phyloP scores from a whole-genome alignment of 495 filamentous ascomycete genomes.

The Jackrogersella minutella region DNA sequence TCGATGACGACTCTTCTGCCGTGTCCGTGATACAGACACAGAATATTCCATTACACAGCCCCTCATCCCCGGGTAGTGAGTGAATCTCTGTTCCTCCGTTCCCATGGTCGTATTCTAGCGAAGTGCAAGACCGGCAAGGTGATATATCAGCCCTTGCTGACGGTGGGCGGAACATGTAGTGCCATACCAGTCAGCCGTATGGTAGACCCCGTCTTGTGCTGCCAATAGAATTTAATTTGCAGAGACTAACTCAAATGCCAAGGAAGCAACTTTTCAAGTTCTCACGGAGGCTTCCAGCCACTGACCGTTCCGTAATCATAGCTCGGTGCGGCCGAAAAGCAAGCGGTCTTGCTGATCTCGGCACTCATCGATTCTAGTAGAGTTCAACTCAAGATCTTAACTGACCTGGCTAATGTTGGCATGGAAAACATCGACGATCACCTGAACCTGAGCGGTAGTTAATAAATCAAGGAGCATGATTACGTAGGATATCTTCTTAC shows the following conservation, averaged over 20 bases:
- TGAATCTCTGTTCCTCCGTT: background rate
- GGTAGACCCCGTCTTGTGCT: background rate
- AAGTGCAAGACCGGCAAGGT: background rate
- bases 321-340: slow-evolving; percentile 1
- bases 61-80: background rate
- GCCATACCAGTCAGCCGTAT: background rate
- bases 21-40: background rate
- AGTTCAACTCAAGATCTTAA: no score
- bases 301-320: background rate
- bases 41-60: background rate
- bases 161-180: background rate
- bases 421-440: no score
- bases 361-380: background rate
- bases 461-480: no score
- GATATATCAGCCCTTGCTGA: slow-evolving; percentile 2
- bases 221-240: background rate
- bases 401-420: no score
- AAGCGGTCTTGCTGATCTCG: background rate
- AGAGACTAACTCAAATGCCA: background rate
- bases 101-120: no score
- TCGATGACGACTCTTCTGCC: background rate
- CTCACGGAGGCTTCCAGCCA: slow-evolving; percentile 4
- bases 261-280: slow-evolving; percentile 12
- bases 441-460: no score
- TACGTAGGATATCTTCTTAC: no score